Conservation (phyloP, 148 eudicot genomes). For the Rhododendron molle region DNA sequence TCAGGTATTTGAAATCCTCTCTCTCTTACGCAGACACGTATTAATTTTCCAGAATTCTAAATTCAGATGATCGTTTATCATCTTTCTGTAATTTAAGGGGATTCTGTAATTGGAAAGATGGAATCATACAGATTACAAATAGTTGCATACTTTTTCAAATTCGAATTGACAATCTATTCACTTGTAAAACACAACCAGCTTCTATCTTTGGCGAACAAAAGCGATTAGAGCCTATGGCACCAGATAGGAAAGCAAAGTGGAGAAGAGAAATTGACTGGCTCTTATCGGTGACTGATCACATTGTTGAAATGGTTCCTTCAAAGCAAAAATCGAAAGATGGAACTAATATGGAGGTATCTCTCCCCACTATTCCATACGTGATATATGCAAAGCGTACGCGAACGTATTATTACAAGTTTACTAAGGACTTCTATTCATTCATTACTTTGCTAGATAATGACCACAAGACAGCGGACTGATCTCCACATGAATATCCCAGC, state of each 20-base stretch:
- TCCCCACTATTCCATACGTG: background rate
- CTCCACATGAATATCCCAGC: conserved; percentile 69
- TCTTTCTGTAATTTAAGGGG: background rate
- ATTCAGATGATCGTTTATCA: background rate
- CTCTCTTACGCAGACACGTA: background rate
- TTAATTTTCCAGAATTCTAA: background rate
- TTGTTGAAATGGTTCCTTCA: conserved; percentile 68
- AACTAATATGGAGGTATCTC: conserved; percentile 55
- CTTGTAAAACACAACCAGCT: conserved; percentile 37
- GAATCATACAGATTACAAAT: background rate
- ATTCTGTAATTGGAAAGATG: background rate
- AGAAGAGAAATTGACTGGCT: conserved; percentile 71
- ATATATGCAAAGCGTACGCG: background rate
- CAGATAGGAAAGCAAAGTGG: conserved; percentile 60
- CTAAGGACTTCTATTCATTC: background rate
- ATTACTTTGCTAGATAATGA: conserved; percentile 47
- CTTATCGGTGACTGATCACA: conserved; percentile 66
- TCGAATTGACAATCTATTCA: background rate
- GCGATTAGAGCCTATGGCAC: conserved; percentile 59
- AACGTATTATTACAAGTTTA: background rate
- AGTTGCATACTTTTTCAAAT: background rate
- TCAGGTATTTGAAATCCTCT: conserved; percentile 40
- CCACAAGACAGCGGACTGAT: conserved; percentile 59
- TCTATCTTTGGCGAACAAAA: conserved; percentile 66
- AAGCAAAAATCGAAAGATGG: conserved; percentile 59